These are phyloP conservation scores for Verticillium dahliae DNA, from an alignment of 2,329 filamentous ascomycete species.

Conservation along the genomic window DNA sequence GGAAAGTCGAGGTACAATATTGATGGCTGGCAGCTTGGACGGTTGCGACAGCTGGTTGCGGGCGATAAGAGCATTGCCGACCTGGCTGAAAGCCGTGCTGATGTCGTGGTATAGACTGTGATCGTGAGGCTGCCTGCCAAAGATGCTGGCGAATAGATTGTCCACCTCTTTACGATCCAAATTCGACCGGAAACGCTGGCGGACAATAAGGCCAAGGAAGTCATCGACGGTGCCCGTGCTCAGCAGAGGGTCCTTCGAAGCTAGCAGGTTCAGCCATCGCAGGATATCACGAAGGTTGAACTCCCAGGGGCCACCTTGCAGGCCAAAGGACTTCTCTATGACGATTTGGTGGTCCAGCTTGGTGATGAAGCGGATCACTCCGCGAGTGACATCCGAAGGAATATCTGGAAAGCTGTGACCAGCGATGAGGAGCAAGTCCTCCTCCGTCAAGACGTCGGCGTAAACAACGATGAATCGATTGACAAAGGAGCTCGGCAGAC, in stretches of 20 bases:
- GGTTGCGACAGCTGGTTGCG: conserved; percentile 52
- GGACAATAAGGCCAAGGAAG: conserved; percentile 75
- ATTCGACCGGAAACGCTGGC: conserved; percentile 75
- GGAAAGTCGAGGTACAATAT: conserved; percentile 51
- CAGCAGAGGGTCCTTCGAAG: conserved; percentile 54
- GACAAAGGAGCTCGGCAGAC: conserved; percentile 89
- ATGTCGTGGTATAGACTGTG: conserved; percentile 70
- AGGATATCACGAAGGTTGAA: conserved; percentile 89
- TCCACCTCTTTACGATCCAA: conserved; percentile 61
- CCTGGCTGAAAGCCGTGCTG: conserved; percentile 60
- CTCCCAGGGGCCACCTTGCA: conserved; percentile 79
- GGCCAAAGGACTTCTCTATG: conserved; percentile 49
- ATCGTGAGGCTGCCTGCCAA: conserved; percentile 41
- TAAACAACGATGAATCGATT: conserved; percentile 98
- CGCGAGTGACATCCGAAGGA: conserved; percentile 49
- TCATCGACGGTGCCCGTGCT: conserved; percentile 56
- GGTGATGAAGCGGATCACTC: conserved; percentile 74
- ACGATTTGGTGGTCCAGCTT: conserved; percentile 68
- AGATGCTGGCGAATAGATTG: conserved; percentile 59
- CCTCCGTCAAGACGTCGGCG: conserved; percentile 77
- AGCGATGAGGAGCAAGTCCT: conserved; percentile 80
- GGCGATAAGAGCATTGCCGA: conserved; percentile 67
- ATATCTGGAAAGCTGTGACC: conserved; percentile 66
- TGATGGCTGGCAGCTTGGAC: conserved; percentile 41
- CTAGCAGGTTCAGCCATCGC: conserved; percentile 74